A percentile compares a stretch with the other conserved stretches of the same genome.
Conservation (phyloP, 1,284 basidiomycete species). For the Austroboletus niveus region DNA sequence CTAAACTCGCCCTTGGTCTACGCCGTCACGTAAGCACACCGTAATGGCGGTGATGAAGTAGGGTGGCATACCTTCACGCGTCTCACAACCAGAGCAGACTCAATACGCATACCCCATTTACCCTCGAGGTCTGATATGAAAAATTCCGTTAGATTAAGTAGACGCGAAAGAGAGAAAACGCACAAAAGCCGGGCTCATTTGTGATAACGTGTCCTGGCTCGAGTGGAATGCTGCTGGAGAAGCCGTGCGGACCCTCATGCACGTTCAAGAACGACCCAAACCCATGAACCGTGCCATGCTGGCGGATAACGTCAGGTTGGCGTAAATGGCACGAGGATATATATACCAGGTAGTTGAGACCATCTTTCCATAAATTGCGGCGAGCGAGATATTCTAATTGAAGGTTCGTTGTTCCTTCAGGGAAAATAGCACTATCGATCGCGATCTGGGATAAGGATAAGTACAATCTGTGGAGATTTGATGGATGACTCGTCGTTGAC, state of each 20-base stretch:
- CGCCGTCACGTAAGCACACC: constrained; percentile 8
- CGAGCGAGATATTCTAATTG: constrained; percentile 85
- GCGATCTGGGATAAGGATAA: constrained; percentile 63
- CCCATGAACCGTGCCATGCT: constrained; percentile 86
- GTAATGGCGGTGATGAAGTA: constrained; percentile 4
- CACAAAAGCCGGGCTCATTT: constrained; percentile 85
- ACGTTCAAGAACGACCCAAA: constrained; percentile 81
- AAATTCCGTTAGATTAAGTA: constrained; percentile 11
- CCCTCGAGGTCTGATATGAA: constrained; percentile 66
- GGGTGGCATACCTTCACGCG: constrained; percentile 56
- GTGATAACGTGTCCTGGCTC: constrained; percentile 86
- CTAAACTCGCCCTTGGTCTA: constrained; percentile 73
- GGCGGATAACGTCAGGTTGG: constrained; percentile 14
- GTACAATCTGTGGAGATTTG: constrained; percentile 14
- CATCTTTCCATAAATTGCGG: constrained; percentile 85
- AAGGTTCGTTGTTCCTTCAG: constrained; percentile 79
- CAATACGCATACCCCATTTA: constrained; percentile 88
- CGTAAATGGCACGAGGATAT: constrained; percentile 16
- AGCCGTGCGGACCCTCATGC: constrained; percentile 75
- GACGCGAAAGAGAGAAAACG: constrained; percentile 32
- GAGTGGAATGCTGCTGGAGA: constrained; percentile 65
- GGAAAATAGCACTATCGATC: constrained; percentile 87
- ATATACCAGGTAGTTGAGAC: constrained; percentile 75
- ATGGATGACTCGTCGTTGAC: constrained; percentile 34
- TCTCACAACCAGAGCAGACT: constrained; percentile 76